phyloP scores from a whole-genome alignment of 164 flowering plant species.

The Amborella trichopoda region DNA sequence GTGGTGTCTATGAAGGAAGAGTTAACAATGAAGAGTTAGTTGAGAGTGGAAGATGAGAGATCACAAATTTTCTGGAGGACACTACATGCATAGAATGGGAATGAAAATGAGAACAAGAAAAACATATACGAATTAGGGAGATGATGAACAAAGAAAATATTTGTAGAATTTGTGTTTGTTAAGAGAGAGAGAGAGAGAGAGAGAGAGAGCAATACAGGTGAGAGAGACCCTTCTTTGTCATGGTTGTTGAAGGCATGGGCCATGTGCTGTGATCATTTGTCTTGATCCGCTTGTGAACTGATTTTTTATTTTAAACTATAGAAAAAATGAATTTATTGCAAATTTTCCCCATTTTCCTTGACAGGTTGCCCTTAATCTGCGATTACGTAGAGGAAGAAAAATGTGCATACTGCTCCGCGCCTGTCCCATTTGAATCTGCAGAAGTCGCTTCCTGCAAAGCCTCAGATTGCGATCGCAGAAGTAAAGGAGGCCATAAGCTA shows the following conservation, averaged over 20 bases:
- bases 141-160: background rate
- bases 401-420: constrained; percentile 57
- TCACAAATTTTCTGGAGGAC: no score
- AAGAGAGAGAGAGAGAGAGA: no score
- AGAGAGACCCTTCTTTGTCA: no score
- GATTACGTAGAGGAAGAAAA: constrained; percentile 31
- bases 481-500: constrained; percentile 35
- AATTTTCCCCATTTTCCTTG: no score
- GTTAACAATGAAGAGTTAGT: background rate
- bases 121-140: background rate
- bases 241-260: no score
- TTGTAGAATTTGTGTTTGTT: no score
- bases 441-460: constrained; percentile 59
- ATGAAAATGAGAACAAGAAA: no score
- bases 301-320: background rate
- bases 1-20: background rate
- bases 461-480: constrained; percentile 5
- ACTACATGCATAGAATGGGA: no score
- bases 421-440: constrained; percentile 74
- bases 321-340: background rate
- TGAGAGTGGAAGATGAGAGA: no score
- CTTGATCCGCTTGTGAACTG: background rate
- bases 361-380: constrained; percentile 20
- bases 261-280: background rate
- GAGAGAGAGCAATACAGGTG: no score